A percentile compares a stretch with the other conserved stretches of the same genome.
Evolutionary conservation across 768 basidiomycete species (phyloP).

Genomic region (Mycena floridula): DNA sequence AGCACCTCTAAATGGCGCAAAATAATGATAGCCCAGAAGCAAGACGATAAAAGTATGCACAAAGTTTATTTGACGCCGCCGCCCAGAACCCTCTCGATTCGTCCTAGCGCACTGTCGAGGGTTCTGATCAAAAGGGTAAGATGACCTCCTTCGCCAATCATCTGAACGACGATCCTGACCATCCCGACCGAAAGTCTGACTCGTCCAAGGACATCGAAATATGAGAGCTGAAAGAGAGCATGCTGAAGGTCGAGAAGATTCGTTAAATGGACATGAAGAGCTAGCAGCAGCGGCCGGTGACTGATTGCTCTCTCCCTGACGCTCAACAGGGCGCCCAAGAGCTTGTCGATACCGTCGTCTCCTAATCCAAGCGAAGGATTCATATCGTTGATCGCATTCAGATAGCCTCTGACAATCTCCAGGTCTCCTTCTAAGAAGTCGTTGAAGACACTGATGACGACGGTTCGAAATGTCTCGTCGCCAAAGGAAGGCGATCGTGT

Average conservation of each 20-base stretch:
- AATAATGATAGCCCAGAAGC: too few relatives aligned
- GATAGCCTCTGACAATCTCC: conserved; percentile 72
- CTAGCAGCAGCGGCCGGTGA: conserved; percentile 39
- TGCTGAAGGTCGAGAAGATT: conserved; percentile 79
- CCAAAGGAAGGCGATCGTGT: conserved; percentile 49
- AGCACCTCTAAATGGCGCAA: too few relatives aligned
- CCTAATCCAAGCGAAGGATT: conserved; percentile 73
- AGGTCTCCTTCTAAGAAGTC: conserved; percentile 85
- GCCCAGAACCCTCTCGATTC: conserved; percentile 64
- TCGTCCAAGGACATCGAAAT: conserved; percentile 72
- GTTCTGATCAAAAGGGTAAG: conserved; percentile 56
- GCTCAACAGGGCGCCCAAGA: conserved; percentile 62
- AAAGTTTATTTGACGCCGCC: too few relatives aligned
- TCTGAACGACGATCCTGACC: conserved; percentile 66
- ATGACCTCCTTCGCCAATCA: conserved; percentile 62
- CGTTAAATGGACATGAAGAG: conserved; percentile 66
- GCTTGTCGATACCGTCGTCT: conserved; percentile 72
- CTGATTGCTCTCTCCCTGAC: conserved; percentile 74
- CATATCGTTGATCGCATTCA: conserved; percentile 78
- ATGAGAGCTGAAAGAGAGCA: conserved; percentile 67
- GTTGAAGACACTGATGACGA: conserved; percentile 67
- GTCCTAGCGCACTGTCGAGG: conserved; percentile 56
- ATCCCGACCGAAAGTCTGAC: conserved; percentile 73
- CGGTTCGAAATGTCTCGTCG: conserved; percentile 75
- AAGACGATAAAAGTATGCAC: too few relatives aligned